Conservation (phyloP, 495 filamentous ascomycete genomes). For the Podospora pseudocomata region DNA sequence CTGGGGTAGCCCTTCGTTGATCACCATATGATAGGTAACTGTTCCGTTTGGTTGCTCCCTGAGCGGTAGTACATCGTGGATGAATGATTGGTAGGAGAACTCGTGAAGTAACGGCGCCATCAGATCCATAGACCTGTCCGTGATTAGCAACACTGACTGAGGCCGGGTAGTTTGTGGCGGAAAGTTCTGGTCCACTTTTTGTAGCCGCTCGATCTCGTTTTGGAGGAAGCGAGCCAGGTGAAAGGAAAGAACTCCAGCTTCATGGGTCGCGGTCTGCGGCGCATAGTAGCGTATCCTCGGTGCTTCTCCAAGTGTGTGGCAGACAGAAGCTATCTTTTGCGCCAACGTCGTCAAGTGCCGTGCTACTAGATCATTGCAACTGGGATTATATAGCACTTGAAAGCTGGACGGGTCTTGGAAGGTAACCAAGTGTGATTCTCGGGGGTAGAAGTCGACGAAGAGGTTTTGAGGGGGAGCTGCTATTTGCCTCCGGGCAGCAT, state of each 20-base stretch:
- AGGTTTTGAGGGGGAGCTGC: constrained; percentile 62
- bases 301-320: constrained; percentile 79
- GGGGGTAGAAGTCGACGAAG: constrained; percentile 81
- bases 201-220: constrained; percentile 80
- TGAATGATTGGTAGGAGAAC: constrained; percentile 98
- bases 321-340: constrained; percentile 84
- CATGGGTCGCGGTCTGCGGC: constrained; percentile 70
- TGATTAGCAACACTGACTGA: constrained; percentile 77
- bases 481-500: constrained; percentile 65
- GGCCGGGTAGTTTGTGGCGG: constrained; percentile 77
- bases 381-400: constrained; percentile 84
- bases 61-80: constrained; percentile 83
- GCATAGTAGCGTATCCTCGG: constrained; percentile 88
- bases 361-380: constrained; percentile 77
- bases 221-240: constrained; percentile 92
- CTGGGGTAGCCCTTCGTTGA: constrained; percentile 64
- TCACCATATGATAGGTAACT: constrained; percentile 71
- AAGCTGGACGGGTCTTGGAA: constrained; percentile 95
- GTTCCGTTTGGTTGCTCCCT: constrained; percentile 70
- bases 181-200: constrained; percentile 75
- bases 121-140: constrained; percentile 89
- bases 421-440: constrained; percentile 86
- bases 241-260: constrained; percentile 79
- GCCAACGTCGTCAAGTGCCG: constrained; percentile 77
- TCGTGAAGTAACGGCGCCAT: constrained; percentile 86